Conservation (phyloP, 352 stramenopile species). For the Pythium dissimile region DNA sequence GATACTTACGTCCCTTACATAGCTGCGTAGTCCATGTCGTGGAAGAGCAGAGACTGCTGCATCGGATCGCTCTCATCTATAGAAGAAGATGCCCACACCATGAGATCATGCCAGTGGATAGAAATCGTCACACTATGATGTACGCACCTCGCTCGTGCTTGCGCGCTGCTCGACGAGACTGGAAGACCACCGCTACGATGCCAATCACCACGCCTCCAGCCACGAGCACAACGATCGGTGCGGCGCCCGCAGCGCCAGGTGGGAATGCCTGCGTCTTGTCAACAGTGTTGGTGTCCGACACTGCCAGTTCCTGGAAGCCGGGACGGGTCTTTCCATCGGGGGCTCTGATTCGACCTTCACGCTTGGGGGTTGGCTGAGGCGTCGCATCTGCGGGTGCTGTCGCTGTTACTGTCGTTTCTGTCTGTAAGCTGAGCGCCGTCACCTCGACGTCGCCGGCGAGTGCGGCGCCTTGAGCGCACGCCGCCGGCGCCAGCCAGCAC, state of each 20-base stretch:
- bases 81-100: background rate
- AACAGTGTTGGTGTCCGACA: background rate
- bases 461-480: background rate
- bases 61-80: slow-evolving; percentile 35
- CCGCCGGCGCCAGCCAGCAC: slow-evolving; percentile 1
- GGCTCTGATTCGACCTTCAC: background rate
- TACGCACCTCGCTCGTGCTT: slow-evolving; percentile 17
- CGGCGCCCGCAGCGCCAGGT: background rate
- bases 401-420: background rate
- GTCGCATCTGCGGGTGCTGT: background rate
- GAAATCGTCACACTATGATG: background rate
- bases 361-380: background rate
- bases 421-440: background rate
- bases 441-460: background rate
- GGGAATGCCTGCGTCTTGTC: background rate
- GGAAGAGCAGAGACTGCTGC: slow-evolving; percentile 57
- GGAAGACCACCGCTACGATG: slow-evolving; percentile 14
- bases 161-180: background rate
- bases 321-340: slow-evolving; percentile 8
- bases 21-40: slow-evolving; percentile 73
- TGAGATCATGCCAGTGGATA: background rate
- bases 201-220: slow-evolving; percentile 13
- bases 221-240: slow-evolving; percentile 7
- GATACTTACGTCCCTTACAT: slow-evolving; percentile 49
- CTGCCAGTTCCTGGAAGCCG: background rate